A percentile compares a stretch with the other conserved stretches of the same genome.
Conservation (phyloP, 83 land plant genomes). For the Picea mariana region DNA sequence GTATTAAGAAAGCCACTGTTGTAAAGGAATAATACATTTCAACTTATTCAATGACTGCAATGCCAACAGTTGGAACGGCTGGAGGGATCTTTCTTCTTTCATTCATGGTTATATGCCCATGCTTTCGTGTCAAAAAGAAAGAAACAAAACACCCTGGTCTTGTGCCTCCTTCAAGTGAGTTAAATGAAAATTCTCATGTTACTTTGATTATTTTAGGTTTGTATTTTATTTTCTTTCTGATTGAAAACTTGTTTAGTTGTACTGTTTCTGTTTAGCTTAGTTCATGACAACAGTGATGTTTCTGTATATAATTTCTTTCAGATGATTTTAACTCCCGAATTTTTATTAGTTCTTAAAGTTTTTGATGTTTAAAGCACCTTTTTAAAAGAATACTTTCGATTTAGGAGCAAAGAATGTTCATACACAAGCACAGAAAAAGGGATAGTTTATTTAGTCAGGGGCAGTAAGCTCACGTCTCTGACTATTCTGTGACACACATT, state of each 20-base stretch:
- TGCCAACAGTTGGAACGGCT: neutral
- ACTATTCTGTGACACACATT: too few species aligned
- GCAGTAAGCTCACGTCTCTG: too few species aligned
- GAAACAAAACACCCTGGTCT: conserved; percentile 5
- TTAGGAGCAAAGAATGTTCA: neutral
- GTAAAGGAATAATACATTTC: conserved; percentile 2
- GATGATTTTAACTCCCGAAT: neutral
- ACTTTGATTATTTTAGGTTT: neutral
- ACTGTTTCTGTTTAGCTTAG: too few species aligned
- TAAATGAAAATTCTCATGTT: neutral
- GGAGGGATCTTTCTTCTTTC: neutral
- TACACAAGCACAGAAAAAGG: neutral
- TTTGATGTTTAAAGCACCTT: neutral
- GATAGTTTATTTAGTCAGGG: too few species aligned
- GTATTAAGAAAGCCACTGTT: neutral
- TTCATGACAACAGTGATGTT: neutral
- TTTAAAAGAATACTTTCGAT: neutral
- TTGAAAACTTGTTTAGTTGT: neutral
- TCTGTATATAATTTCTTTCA: neutral
- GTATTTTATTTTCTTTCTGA: neutral
- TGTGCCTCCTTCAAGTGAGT: conserved; percentile 13
- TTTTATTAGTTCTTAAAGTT: neutral
- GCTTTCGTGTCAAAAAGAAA: conserved; percentile 17
- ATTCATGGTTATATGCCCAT: conserved; percentile 9
- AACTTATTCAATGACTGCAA: conserved; percentile 1